Conservation (phyloP, 257 asterid species). For the Solanum sitiens region DNA sequence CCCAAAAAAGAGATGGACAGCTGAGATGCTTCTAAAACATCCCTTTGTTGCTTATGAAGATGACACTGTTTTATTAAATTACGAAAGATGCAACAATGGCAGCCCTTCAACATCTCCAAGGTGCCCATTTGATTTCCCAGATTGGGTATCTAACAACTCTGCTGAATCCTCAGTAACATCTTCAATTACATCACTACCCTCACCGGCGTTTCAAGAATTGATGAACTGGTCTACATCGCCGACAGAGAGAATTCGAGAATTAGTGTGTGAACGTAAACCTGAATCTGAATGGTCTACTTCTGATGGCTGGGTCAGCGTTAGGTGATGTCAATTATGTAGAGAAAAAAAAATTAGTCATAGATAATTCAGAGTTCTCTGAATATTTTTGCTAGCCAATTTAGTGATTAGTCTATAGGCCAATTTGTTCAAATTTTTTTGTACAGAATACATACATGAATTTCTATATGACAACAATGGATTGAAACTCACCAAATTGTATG, state of each 20-base stretch:
- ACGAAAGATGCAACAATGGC: not conserved
- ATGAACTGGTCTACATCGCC: constrained; percentile 14
- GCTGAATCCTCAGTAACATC: constrained; percentile 11
- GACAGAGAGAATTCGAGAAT: constrained; percentile 28
- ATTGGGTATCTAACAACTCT: constrained; percentile 32
- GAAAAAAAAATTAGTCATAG: not conserved
- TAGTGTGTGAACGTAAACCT: constrained; percentile 12
- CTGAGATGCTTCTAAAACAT: constrained; percentile 79
- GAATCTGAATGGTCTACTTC: constrained; percentile 37
- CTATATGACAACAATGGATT: not conserved
- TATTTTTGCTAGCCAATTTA: not conserved
- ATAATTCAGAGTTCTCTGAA: not conserved
- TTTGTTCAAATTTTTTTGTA: not conserved
- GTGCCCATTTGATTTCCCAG: constrained; percentile 60
- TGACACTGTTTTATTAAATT: constrained; percentile 1
- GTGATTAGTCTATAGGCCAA: not conserved
- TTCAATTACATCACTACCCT: constrained; percentile 34
- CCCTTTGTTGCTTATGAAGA: constrained; percentile 39
- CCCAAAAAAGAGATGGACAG: constrained; percentile 74
- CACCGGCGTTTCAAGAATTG: constrained; percentile 5
- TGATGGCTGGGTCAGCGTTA: constrained; percentile 57
- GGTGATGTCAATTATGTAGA: constrained; percentile 20
- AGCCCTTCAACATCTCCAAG: constrained; percentile 40
- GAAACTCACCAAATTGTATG: not conserved
- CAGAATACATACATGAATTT: not conserved